These are phyloP conservation scores for Trichophaea hybrida DNA, from an alignment of 2,329 filamentous ascomycete species.

Conservation along the genomic window DNA sequence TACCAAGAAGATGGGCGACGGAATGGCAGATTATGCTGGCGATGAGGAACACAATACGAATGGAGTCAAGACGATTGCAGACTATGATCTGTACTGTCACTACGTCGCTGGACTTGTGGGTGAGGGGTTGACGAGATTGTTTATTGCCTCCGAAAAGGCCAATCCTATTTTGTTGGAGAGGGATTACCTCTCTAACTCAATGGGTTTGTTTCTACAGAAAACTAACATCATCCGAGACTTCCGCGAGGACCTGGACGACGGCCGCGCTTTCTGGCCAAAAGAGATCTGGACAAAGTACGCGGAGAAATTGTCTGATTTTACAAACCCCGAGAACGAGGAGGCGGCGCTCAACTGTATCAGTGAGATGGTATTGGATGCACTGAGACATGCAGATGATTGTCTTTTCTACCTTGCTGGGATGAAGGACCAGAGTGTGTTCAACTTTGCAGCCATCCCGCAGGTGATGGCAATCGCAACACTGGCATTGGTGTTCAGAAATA, in stretches of 20 bases:
- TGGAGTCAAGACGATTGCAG: conserved; percentile 66
- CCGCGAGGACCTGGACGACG: conserved; percentile 75
- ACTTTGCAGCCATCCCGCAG: conserved; percentile 95
- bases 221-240: conserved; percentile 98
- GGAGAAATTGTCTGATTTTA: conserved; percentile 74
- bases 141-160: conserved; percentile 72
- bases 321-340: conserved; percentile 62
- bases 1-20: conserved; percentile 86
- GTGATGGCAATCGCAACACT: conserved; percentile 94
- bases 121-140: conserved; percentile 78
- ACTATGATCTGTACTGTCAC: conserved; percentile 95
- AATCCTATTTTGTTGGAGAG: conserved; percentile 71
- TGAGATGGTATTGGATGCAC: conserved; percentile 83
- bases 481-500: conserved; percentile 84
- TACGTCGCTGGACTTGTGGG: conserved; percentile 98
- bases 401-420: conserved; percentile 96
- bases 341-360: conserved; percentile 73
- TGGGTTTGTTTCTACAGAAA: conserved; percentile 96
- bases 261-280: conserved; percentile 82
- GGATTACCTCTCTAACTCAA: conserved; percentile 73
- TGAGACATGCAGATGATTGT: conserved; percentile 79
- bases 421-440: conserved; percentile 93
- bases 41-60: conserved; percentile 69
- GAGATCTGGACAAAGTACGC: conserved; percentile 97
- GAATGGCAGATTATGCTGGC: conserved; percentile 90